Evolutionary conservation across 345 rosid species (phyloP).

Genomic region (Jatropha curcas): DNA sequence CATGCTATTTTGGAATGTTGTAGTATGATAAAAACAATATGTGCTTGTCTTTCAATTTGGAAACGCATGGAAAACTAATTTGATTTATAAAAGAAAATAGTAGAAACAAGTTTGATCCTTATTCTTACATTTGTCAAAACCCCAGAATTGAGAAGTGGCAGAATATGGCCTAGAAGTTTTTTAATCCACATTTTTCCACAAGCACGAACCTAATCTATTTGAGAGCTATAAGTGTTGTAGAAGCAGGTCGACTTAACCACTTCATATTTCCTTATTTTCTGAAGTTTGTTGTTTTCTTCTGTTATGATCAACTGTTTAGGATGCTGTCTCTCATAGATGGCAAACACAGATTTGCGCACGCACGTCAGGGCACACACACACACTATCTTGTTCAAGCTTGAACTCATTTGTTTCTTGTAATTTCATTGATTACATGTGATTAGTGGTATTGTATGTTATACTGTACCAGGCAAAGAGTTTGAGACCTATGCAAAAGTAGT

Average conservation of each 20-base stretch:
- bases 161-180: too few relatives aligned
- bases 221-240: neutral
- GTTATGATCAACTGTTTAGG: neutral
- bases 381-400: neutral
- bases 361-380: neutral
- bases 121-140: neutral
- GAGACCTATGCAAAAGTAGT: conserved; percentile 84
- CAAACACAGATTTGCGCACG: neutral
- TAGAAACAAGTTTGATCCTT: neutral
- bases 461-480: conserved; percentile 71
- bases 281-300: neutral
- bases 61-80: neutral
- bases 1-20: neutral
- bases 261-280: neutral
- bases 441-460: conserved; percentile 12
- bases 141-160: too few relatives aligned
- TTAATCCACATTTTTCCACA: neutral
- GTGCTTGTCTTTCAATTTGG: neutral
- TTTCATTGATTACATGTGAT: conserved; percentile 4
- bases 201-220: neutral
- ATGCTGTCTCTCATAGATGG: neutral
- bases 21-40: neutral
- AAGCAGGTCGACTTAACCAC: neutral
- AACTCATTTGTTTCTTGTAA: neutral
- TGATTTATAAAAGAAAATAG: neutral